Percentiles rank a stretch among this genome's conserved stretches.
Evolutionary conservation across 345 rosid genomes (phyloP).

Genomic region (Eucalyptus pauciflora): DNA sequence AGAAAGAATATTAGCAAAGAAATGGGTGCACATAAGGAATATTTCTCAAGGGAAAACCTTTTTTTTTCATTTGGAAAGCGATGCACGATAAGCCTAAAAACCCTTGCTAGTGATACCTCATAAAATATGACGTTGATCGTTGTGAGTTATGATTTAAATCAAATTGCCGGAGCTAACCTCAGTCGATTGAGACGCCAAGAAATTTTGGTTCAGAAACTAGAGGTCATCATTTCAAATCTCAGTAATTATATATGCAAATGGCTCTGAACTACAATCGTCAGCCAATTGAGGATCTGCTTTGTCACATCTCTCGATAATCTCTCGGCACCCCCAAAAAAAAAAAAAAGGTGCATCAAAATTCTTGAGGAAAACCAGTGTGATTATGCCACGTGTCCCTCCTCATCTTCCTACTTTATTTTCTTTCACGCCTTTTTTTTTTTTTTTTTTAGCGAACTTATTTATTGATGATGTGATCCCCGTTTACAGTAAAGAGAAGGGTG

Average conservation of each 20-base stretch:
- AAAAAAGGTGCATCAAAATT: background rate
- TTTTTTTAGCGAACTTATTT: background rate
- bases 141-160: background rate
- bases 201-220: fast-evolving
- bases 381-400: background rate
- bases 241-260: background rate
- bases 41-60: background rate
- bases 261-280: fast-evolving
- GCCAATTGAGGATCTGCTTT: background rate
- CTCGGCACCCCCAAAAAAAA: fast-evolving
- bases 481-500: fast-evolving
- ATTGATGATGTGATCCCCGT: background rate
- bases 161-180: fast-evolving
- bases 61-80: background rate
- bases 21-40: background rate
- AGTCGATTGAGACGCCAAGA: background rate
- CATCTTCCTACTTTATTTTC: background rate
- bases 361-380: background rate
- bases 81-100: background rate
- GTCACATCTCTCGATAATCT: background rate
- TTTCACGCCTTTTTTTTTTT: background rate
- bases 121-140: background rate
- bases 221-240: background rate
- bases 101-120: background rate
- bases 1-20: background rate